A percentile compares a stretch with the other conserved stretches of the same genome.
These are phyloP conservation scores for Chlamydomonas sp. DNA, from an alignment of 139 green algal genomes.

Conservation along the genomic window DNA sequence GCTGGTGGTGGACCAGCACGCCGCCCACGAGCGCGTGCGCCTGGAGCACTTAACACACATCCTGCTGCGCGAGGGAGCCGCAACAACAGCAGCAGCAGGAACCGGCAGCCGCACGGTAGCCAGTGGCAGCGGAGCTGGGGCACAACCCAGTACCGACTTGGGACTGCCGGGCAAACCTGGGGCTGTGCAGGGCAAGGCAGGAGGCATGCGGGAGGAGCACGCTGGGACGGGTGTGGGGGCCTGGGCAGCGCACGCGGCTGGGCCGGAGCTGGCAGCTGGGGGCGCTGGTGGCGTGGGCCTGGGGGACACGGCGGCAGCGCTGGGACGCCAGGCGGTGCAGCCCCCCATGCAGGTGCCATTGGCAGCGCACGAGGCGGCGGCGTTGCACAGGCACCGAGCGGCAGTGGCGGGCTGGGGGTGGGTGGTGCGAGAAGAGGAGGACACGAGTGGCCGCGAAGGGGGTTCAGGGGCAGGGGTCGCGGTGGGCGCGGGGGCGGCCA, in stretches of 20 bases:
- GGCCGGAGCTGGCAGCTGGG: too few species aligned
- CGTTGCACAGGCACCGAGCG: neutral
- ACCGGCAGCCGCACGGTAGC: neutral
- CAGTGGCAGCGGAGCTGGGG: too few species aligned
- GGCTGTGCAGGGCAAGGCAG: too few species aligned
- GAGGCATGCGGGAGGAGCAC: too few species aligned
- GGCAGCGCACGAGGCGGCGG: neutral
- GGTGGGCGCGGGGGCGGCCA: neutral
- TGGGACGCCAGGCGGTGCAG: neutral
- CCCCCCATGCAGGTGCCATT: neutral
- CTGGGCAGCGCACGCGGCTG: too few species aligned
- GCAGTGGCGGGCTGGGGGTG: conserved; percentile 25
- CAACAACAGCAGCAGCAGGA: neutral
- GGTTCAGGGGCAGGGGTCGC: neutral
- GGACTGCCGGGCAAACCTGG: too few species aligned
- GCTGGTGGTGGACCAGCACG: conserved; percentile 79
- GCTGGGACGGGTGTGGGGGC: too few species aligned
- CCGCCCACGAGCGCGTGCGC: conserved; percentile 60
- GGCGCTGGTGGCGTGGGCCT: neutral
- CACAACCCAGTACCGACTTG: too few species aligned
- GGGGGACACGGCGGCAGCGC: neutral
- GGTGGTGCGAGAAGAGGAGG: neutral
- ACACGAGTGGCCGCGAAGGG: too few species aligned
- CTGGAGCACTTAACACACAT: conserved; percentile 35
- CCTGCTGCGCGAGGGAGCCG: neutral